Conservation (phyloP, 2,329 filamentous ascomycete genomes). For the Aphanocladium album region DNA sequence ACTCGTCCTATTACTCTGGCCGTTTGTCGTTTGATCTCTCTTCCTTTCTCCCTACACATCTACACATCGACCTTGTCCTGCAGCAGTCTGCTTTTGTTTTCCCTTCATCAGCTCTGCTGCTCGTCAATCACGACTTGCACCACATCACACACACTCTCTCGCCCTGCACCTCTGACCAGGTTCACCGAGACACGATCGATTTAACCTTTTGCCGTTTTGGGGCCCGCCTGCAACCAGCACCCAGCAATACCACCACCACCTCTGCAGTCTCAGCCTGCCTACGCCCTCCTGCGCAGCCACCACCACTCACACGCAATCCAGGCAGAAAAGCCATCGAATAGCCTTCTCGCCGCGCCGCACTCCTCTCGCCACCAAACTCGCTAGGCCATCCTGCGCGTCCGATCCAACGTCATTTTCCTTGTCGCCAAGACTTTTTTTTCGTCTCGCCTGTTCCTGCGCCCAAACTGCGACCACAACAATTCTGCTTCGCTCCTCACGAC, state of each 20-base stretch:
- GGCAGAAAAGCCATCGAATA: slow-evolving; percentile 1
- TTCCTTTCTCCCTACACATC: background rate
- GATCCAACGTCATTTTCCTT: slow-evolving; percentile 3
- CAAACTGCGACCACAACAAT: background rate
- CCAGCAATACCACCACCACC: background rate
- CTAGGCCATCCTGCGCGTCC: background rate
- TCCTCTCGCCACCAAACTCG: background rate
- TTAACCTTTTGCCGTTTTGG: background rate
- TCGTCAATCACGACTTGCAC: background rate
- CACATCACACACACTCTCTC: background rate
- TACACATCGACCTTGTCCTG: background rate
- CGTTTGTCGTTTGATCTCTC: background rate
- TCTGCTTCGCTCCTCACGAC: too few relatives aligned
- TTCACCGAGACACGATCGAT: slow-evolving; percentile 5
- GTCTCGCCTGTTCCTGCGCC: background rate
- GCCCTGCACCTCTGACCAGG: background rate
- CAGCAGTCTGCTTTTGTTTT: background rate
- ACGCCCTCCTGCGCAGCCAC: slow-evolving; percentile 6
- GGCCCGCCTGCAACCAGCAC: slow-evolving; percentile 5
- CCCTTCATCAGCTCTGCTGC: background rate
- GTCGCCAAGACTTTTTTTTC: slow-evolving; percentile 3
- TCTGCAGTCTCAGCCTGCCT: background rate
- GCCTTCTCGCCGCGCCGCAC: background rate
- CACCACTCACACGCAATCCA: background rate
- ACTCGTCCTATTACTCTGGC: slow-evolving; percentile 5